phyloP scores from a whole-genome alignment of 257 asterid genomes.

The Capsicum baccatum region DNA sequence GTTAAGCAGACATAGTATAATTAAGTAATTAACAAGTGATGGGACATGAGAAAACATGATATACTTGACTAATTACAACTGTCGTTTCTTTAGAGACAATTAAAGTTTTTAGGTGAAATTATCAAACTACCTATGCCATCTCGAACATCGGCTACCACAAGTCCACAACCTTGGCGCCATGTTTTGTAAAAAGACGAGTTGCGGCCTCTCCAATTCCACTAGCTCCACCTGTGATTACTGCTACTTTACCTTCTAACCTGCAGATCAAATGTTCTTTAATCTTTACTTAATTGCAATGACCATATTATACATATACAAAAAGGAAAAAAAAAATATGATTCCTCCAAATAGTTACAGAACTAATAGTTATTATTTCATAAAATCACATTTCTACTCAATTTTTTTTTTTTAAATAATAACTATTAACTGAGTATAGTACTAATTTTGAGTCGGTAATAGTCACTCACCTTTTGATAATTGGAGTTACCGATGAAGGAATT shows the following conservation, averaged over 20 bases:
- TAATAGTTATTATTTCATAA: neutral
- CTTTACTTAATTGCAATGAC: neutral
- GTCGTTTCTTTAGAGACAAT: accelerated
- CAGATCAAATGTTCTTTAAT: neutral
- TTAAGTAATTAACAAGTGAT: neutral
- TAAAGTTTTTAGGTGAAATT: neutral
- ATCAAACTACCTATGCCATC: slow-evolving; percentile 29
- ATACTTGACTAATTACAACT: neutral
- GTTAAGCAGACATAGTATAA: neutral
- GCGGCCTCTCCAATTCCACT: slow-evolving; percentile 40
- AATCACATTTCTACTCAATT: neutral
- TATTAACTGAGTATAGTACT: neutral
- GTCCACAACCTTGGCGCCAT: slow-evolving; percentile 44
- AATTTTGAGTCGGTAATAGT: neutral
- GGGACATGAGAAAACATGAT: neutral
- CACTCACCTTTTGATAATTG: slow-evolving; percentile 17
- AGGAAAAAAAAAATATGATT: neutral
- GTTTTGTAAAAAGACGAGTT: slow-evolving; percentile 38
- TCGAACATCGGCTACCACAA: slow-evolving; percentile 35
- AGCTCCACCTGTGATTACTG: slow-evolving; percentile 48
- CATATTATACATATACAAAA: too few species aligned
- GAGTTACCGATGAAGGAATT: neutral
- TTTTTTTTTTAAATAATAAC: too few species aligned
- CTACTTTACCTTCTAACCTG: slow-evolving; percentile 52
- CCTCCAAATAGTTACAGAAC: neutral